Evolutionary conservation across 2,329 filamentous ascomycete genomes (phyloP).

Genomic region (Exophiala alcalophila): DNA sequence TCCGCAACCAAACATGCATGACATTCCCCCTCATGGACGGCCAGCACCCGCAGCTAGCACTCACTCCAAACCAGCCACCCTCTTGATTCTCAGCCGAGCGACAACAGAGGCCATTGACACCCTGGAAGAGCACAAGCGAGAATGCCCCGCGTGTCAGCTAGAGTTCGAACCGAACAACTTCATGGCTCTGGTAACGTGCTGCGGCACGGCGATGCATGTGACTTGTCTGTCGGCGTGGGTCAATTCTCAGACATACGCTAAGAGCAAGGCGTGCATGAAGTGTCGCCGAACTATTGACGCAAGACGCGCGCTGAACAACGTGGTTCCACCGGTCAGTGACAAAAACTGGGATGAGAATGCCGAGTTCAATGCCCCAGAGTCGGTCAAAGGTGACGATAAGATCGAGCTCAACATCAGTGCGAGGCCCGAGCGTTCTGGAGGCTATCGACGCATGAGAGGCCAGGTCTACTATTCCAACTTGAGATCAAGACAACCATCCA

Average conservation of each 20-base stretch:
- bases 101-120: constrained; percentile 19
- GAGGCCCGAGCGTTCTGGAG: constrained; percentile 16
- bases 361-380: constrained; percentile 24
- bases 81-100: constrained; percentile 22
- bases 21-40: not conserved
- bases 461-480: constrained; percentile 5
- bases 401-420: constrained; percentile 23
- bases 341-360: constrained; percentile 24
- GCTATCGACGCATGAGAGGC: constrained; percentile 13
- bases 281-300: constrained; percentile 26
- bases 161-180: constrained; percentile 26
- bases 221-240: constrained; percentile 28
- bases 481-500: constrained; percentile 1
- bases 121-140: constrained; percentile 25
- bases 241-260: constrained; percentile 23
- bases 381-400: constrained; percentile 18
- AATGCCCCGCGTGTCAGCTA: constrained; percentile 27
- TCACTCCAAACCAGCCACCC: constrained; percentile 9
- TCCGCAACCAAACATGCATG: not conserved
- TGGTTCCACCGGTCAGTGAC: constrained; percentile 24
- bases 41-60: constrained; percentile 2
- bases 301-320: constrained; percentile 20
- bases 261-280: constrained; percentile 25
- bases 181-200: constrained; percentile 26
- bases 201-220: constrained; percentile 24